Percentiles rank a stretch among this genome's conserved stretches.
Evolutionary conservation across 257 asterid species (phyloP).

Genomic region (Henckelia pumila): DNA sequence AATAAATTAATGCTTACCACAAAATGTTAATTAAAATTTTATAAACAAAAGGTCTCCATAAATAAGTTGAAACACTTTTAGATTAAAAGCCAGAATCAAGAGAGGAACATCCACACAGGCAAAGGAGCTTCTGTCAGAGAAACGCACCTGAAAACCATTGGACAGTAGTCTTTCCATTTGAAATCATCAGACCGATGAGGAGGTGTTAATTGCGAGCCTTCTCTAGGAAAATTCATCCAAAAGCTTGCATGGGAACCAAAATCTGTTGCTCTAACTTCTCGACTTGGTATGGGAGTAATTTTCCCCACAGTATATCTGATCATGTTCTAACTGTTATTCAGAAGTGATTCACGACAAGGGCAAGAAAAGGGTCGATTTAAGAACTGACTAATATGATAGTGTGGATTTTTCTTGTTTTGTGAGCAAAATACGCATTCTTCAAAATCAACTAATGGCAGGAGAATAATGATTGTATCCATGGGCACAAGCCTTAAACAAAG

Average conservation of each 20-base stretch:
- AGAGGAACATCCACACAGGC: neutral
- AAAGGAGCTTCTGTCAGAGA: neutral
- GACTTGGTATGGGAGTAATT: slow-evolving; percentile 92
- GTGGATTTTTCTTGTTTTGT: slow-evolving; percentile 1
- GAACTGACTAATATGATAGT: slow-evolving; percentile 1
- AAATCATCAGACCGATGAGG: slow-evolving; percentile 93
- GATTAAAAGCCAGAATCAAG: neutral
- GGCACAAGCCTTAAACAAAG: slow-evolving; percentile 7
- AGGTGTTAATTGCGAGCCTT: slow-evolving; percentile 90
- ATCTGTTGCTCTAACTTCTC: slow-evolving; percentile 85
- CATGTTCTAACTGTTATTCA: slow-evolving; percentile 30
- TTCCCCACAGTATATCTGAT: slow-evolving; percentile 94
- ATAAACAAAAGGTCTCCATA: neutral
- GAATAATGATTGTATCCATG: slow-evolving; percentile 13
- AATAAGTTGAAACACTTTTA: neutral
- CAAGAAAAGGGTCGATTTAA: slow-evolving; percentile 4
- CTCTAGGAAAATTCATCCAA: slow-evolving; percentile 94
- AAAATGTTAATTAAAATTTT: neutral
- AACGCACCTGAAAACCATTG: slow-evolving; percentile 93
- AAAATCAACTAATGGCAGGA: slow-evolving; percentile 17
- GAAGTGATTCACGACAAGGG: slow-evolving; percentile 20
- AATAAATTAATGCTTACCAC: neutral
- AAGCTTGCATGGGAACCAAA: slow-evolving; percentile 88
- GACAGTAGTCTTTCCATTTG: slow-evolving; percentile 98
- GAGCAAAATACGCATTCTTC: slow-evolving; percentile 8